phyloP scores from a whole-genome alignment of 169 alveolate species.

The Ichthyophthirius multifiliis region DNA sequence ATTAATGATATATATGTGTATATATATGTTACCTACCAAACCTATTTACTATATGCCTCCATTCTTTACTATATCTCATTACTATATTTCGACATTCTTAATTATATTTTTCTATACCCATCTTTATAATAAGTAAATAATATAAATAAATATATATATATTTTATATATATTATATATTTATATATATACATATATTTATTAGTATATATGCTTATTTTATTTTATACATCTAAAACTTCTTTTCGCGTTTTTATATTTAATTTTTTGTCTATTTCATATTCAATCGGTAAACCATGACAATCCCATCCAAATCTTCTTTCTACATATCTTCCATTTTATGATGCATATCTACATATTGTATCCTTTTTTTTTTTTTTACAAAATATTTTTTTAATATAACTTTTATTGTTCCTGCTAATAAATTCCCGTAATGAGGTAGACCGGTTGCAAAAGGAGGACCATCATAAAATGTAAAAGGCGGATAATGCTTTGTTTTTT shows the following conservation, averaged over 20 bases:
- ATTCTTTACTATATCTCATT: conserved; percentile 94
- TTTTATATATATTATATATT: too few species aligned
- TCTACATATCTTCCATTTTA: conserved; percentile 96
- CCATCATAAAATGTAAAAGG: conserved; percentile 98
- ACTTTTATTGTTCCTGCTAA: conserved; percentile 98
- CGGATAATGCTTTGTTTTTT: conserved; percentile 81
- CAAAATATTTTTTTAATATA: background rate
- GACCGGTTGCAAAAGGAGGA: conserved; percentile 99
- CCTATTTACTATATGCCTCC: conserved; percentile 91
- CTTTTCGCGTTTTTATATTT: conserved; percentile 88
- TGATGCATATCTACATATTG: conserved; percentile 97
- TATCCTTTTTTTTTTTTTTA: conserved; percentile 83
- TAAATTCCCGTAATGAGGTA: conserved; percentile 99
- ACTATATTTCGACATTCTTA: conserved; percentile 93
- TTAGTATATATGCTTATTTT: background rate
- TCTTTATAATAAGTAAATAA: conserved; percentile 38
- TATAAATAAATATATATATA: too few species aligned
- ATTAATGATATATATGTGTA: too few species aligned
- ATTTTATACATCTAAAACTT: conserved; percentile 72
- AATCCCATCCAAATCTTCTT: conserved; percentile 99
- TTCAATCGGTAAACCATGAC: conserved; percentile 99
- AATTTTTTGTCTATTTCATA: conserved; percentile 95
- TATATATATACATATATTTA: background rate
- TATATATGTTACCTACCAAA: conserved; percentile 78
- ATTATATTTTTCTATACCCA: conserved; percentile 91